A percentile compares a stretch with the other conserved stretches of the same genome.
Conservation (phyloP, 2,329 filamentous ascomycete genomes). For the Dactylellina haptotyla region DNA sequence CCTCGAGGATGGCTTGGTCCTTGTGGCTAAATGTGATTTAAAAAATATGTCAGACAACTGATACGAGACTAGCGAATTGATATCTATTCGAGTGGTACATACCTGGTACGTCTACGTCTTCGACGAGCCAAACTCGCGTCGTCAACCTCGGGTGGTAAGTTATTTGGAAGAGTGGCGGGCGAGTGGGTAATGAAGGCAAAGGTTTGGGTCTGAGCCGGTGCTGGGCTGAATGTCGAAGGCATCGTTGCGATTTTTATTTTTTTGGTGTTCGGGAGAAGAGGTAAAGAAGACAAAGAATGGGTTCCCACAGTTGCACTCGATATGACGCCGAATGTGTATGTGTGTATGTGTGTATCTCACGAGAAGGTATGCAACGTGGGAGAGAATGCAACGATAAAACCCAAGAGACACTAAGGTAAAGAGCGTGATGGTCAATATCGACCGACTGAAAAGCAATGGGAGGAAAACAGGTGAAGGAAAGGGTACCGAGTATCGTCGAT, state of each 20-base stretch:
- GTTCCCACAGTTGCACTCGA: slow-evolving; percentile 40
- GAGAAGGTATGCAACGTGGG: slow-evolving; percentile 35
- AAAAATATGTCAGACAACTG: neutral
- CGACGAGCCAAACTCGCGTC: slow-evolving; percentile 57
- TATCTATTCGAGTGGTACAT: neutral
- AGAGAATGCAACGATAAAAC: neutral
- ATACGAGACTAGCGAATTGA: neutral
- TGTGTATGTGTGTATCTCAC: too few species aligned
- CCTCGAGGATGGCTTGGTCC: slow-evolving; percentile 58
- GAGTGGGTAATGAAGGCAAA: slow-evolving; percentile 58
- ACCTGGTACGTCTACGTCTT: slow-evolving; percentile 57
- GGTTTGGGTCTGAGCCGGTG: slow-evolving; percentile 31
- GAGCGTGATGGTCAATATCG: slow-evolving; percentile 22
- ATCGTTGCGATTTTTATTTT: slow-evolving; percentile 34
- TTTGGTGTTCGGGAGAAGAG: neutral
- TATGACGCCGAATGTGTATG: slow-evolving; percentile 12
- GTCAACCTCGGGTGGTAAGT: slow-evolving; percentile 56
- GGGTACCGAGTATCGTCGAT: neutral
- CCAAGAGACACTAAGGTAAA: neutral
- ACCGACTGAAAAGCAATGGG: neutral
- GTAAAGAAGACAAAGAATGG: neutral
- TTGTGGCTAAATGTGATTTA: slow-evolving; percentile 52
- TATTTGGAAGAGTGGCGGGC: slow-evolving; percentile 56
- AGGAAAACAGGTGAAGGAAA: neutral
- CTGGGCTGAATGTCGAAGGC: slow-evolving; percentile 39